Base-by-base conservation (phyloP, 192 early-diverging fungal species). In the Backusella sp. region DNA sequence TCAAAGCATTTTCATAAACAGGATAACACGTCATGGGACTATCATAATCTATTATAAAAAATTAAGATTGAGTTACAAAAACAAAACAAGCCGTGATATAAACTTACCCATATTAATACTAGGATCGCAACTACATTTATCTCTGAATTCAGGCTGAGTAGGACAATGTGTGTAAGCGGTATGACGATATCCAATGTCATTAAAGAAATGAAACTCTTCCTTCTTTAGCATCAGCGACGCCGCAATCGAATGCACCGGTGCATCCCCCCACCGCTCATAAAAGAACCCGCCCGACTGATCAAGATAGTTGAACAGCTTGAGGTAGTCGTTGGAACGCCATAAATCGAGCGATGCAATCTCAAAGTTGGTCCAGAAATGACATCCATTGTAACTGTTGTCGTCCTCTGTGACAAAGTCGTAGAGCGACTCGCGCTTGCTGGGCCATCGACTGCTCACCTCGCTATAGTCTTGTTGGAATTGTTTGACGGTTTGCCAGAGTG, bases 361-460 rank as follows among this genome's bases (percentile, higher is more conserved):
- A 80, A 97, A 95, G 78, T 96, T 97, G 68, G 91, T 90, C 95
- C 95, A 95, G 74, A 94, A 96, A 80, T 96, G 93, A 76, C 94
- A 95, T 56, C 82, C 82, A 75, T 94, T 95, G 78, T 94, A 95
- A 5, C 85, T 90, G 65, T 80, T 26, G 11, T 83, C 85, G 65
- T 89, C 86, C 23, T 83, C 73, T 1, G 90, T 88, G 23, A 94
- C 82, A 83, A 92, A 91, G 28, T 79, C 59, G 30, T 82, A 70
- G 2, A 79, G 32, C 71, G 82, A 74, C 72, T 85, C 21, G 80
- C 77, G 14, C 83, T 69, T 32, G 34, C 28, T 44, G n/a, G 78
- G 84, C 84, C 68, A 90, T 70, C 2, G 70, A 41, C 32, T 32
- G 2, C 59, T 34, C 41, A 89, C 86, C 1, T 83, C 76, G 0